These are phyloP conservation scores for Chaetomiaceae sp. DNA, from an alignment of 2,329 filamentous ascomycete species.

Conservation along the genomic window DNA sequence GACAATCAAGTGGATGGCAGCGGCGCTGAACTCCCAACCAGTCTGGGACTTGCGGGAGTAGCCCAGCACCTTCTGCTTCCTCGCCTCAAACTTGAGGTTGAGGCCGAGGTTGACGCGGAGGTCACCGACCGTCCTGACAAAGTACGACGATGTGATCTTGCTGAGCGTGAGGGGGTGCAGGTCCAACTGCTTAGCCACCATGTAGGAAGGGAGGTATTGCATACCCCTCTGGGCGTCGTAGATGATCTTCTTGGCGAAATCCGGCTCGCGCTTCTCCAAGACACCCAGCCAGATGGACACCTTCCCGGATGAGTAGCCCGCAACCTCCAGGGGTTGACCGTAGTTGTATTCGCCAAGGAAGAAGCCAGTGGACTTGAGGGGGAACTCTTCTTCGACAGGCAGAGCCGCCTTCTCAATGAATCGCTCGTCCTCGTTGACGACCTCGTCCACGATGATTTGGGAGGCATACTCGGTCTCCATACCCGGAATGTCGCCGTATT, in stretches of 20 bases:
- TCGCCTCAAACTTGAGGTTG: slow-evolving; percentile 94
- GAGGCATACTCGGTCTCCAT: slow-evolving; percentile 87
- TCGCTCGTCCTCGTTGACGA: slow-evolving; percentile 83
- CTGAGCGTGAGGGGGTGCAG: slow-evolving; percentile 85
- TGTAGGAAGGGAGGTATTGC: slow-evolving; percentile 79
- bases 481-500: slow-evolving; percentile 81
- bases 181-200: slow-evolving; percentile 76
- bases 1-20: slow-evolving; percentile 73
- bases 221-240: slow-evolving; percentile 62
- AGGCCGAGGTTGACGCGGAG: slow-evolving; percentile 84
- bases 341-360: slow-evolving; percentile 93
- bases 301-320: slow-evolving; percentile 67
- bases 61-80: slow-evolving; percentile 91
- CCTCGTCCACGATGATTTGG: slow-evolving; percentile 84
- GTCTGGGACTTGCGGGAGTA: slow-evolving; percentile 82
- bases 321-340: slow-evolving; percentile 81
- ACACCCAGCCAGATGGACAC: slow-evolving; percentile 74
- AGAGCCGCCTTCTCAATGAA: slow-evolving; percentile 88
- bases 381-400: slow-evolving; percentile 88
- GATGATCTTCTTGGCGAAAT: slow-evolving; percentile 76
- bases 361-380: slow-evolving; percentile 75
- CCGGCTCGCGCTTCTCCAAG: slow-evolving; percentile 66
- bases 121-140: slow-evolving; percentile 71
- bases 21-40: slow-evolving; percentile 93
- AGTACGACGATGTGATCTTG: slow-evolving; percentile 94